Evolutionary conservation across 805 yeast genomes (phyloP), one percentile per base, ranked within the genome.

Genomic region (Cyberlindnera lachancei): DNA sequence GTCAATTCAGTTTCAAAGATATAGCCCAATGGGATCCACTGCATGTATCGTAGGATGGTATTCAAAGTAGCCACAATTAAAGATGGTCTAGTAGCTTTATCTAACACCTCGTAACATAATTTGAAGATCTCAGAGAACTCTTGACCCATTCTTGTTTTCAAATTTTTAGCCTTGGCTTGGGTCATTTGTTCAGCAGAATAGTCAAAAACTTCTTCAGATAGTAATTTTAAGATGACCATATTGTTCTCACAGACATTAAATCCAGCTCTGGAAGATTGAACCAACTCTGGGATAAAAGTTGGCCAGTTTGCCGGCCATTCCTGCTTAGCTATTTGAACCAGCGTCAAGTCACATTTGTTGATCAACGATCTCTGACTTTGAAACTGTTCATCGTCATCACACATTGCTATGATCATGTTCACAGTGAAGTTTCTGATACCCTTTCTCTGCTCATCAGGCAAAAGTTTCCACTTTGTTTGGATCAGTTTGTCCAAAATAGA

Each of bases 221-320:
- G 70, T 43, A 92, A 66, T 49, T 81, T 82, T 55, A 92, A 69
- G 38, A 92, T 88, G 40, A 79, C 77, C 97, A 92, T 90, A 61
- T 92, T 92, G 63, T 92, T 92, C 59, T 92, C 98, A 64, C 98
- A 92, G 32, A 92, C 96, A 50, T 87, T 90, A 57, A 83, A 75
- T 15, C 92, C 79, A 11, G 90, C 75, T 42, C 85, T 74, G 28
- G 94, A 79, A 42, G 94, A 79, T 38, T 70, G 73, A 29, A 90
- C 92, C 35, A 92, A 73, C 56, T 92, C 98, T 13, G 96, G 95
- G 31, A 92, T 82, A 51, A 92, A 92, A 49, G 80, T 83, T 14
- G 97, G 97, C 99, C 99, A 92, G 56, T 88, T 83, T 47, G 79
- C 85, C 21, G 99, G 99, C 99, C 99, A 92, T 56, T 92, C 99